Evolutionary conservation across 78 protist genomes (phyloP), one percentile per base, ranked within the genome.

Genomic region (Bigelowiella natans): DNA sequence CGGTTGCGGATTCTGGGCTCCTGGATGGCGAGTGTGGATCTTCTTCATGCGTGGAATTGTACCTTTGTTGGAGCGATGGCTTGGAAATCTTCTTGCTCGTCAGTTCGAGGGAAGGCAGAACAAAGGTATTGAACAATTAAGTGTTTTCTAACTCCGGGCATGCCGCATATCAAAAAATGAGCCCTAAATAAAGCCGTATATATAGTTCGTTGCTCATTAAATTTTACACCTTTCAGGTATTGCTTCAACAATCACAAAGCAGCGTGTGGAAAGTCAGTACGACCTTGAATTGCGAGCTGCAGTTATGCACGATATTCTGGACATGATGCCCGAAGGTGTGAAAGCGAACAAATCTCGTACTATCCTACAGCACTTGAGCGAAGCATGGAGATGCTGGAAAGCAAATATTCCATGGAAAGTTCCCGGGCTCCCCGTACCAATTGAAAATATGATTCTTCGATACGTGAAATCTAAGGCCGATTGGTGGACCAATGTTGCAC

Each of bases 401-500:
- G 99, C 99, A 36, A 98, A 98, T 94, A 96, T 98, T 40, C 99
- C 99, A n/a, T 99, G 99, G 99, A 97, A 96, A 93, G 99, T 99
- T 26, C 99, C 99, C 1, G 99, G 99, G 38, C 86, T 99, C 92
- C 99, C 99, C 28, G 92, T 89, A 0, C 99, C 99, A 0, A 88
- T 99, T 34, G 99, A 98, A 94, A 97, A 96, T 91, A 94, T 98
- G 98, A 98, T 99, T 26, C 90, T 96, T 30, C 96, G 99, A 40
- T 99, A 97, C 92, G 99, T 98, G 84, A 98, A 98, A 94, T 34
- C 88, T 88, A 98, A 98, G 96, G 99, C 99, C 2, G 99, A 99
- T 91, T 97, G 99, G 99, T 99, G 99, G 99, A 98, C 99, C 31
- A 95, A 96, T 88, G 97, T 95, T 0, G 97, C 99, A 26, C 99